Conservation (phyloP, 768 basidiomycete species). For the Peribolospora baueri region DNA sequence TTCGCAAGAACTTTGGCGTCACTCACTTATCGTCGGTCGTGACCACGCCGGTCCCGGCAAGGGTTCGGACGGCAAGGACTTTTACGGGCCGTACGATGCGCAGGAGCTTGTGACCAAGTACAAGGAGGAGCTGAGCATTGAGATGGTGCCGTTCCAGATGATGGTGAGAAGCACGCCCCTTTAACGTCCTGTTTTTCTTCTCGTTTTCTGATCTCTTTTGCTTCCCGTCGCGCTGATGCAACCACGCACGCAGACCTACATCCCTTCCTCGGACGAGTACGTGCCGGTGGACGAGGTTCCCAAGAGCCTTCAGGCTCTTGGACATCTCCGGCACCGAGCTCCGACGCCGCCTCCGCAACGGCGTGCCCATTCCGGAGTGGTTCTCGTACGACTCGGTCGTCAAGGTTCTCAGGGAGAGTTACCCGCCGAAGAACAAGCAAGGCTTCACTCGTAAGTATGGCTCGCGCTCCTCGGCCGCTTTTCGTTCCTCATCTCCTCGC, state of each 20-base stretch:
- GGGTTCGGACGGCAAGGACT: constrained; percentile 83
- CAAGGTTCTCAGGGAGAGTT: constrained; percentile 77
- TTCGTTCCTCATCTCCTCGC: neutral
- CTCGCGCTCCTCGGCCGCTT: neutral
- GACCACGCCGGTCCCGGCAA: constrained; percentile 82
- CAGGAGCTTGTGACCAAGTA: constrained; percentile 73
- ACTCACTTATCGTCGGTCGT: constrained; percentile 85
- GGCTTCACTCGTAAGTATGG: constrained; percentile 45
- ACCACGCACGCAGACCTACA: constrained; percentile 33
- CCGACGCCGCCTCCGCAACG: constrained; percentile 60
- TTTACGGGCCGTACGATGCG: constrained; percentile 90
- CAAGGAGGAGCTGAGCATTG: constrained; percentile 74
- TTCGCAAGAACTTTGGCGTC: constrained; percentile 94
- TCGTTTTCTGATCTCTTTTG: too few species aligned
- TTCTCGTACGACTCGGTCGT: constrained; percentile 98
- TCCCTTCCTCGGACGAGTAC: constrained; percentile 86
- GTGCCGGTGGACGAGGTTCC: constrained; percentile 83
- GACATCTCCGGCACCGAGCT: constrained; percentile 98
- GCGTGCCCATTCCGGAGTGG: constrained; percentile 92
- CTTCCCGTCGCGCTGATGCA: constrained; percentile 44
- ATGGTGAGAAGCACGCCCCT: constrained; percentile 11
- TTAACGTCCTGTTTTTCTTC: neutral
- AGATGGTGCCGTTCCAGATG: constrained; percentile 62
- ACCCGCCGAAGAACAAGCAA: constrained; percentile 85
- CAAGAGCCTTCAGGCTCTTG: constrained; percentile 70